These are phyloP conservation scores for Trichoderma asperellum DNA, from an alignment of 2,329 filamentous ascomycete genomes.

Conservation along the genomic window DNA sequence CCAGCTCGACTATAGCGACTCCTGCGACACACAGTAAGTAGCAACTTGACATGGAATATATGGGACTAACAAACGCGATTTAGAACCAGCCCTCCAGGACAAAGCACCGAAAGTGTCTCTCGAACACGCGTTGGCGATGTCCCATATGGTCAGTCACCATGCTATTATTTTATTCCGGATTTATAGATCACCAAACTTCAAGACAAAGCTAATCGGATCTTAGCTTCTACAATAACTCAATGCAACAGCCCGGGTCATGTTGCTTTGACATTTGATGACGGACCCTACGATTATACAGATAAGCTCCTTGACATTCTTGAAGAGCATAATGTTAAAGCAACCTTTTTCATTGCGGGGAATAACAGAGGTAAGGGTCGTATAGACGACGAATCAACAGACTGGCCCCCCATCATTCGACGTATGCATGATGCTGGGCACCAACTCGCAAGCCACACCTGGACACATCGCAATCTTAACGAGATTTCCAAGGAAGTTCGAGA, in stretches of 20 bases:
- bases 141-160: slow-evolving; percentile 42
- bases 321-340: slow-evolving; percentile 41
- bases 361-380: slow-evolving; percentile 48
- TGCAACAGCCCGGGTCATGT: slow-evolving; percentile 44
- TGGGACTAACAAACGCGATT: background rate
- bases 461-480: slow-evolving; percentile 49
- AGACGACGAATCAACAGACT: slow-evolving; percentile 42
- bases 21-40: slow-evolving; percentile 49
- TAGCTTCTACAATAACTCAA: slow-evolving; percentile 43
- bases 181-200: background rate
- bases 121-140: slow-evolving; percentile 42
- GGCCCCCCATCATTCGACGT: slow-evolving; percentile 45
- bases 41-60: background rate
- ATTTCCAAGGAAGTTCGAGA: slow-evolving; percentile 41
- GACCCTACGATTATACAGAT: slow-evolving; percentile 49
- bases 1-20: slow-evolving; percentile 46
- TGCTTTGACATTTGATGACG: slow-evolving; percentile 55
- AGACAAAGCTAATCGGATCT: background rate
- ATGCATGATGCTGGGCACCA: slow-evolving; percentile 51
- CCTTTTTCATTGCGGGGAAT: slow-evolving; percentile 50
- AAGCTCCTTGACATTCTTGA: slow-evolving; percentile 47
- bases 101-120: slow-evolving; percentile 39
- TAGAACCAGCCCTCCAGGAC: slow-evolving; percentile 41
- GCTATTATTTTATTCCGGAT: background rate
- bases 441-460: slow-evolving; percentile 53